Base-by-base conservation (phyloP, 176 grass and related monocot species). In the Musa beccarii region DNA sequence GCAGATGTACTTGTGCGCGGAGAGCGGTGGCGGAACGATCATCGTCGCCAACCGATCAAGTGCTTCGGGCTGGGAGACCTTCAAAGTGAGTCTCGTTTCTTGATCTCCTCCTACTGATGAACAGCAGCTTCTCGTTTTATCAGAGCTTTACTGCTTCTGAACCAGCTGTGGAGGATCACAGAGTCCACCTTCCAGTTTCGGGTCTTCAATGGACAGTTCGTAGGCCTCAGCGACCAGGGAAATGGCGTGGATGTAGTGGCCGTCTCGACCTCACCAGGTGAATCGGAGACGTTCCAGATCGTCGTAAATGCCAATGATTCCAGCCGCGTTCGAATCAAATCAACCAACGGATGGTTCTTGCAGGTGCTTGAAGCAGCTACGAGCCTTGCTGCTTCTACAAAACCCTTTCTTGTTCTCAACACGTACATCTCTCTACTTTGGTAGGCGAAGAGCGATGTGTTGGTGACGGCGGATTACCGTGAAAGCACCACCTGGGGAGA, bases 21-120 rank as follows among this genome's bases (percentile, higher is more conserved):
- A 93, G 69, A 15, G 64, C 9, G 90, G 90, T 19, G 90, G 90
- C 54, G 85, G 87, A 24, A 51, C 71, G 1, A 66, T 71, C 24
- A 50, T 93, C 66, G 80, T 93, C 10, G 75, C 85, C 12, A 81
- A 93, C 75, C 82, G 87, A 71, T 54, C 78, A 1, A 12, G 68
- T 6, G 85, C 90, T n/a, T 83, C 78, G 2, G 78, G 66, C 4
- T 93, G 87, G 87, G 90, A 90, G 76, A 93, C 90, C 17, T 93
- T 93, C 85, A 93, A 59, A 83, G 89, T 91, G 1, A n/a, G 62
- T 22, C 17, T 49, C 57, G 17, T 26, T 13, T 0, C 26, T 23
- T 62, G 17, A 62, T n/a, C n/a, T 1, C 17, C 22, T 62, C 17
- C 17, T 21, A 0, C 4, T 43, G 34, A 43, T 43, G 34, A 0